Conservation (phyloP, 768 basidiomycete species). For the Scleroderma bovista region DNA sequence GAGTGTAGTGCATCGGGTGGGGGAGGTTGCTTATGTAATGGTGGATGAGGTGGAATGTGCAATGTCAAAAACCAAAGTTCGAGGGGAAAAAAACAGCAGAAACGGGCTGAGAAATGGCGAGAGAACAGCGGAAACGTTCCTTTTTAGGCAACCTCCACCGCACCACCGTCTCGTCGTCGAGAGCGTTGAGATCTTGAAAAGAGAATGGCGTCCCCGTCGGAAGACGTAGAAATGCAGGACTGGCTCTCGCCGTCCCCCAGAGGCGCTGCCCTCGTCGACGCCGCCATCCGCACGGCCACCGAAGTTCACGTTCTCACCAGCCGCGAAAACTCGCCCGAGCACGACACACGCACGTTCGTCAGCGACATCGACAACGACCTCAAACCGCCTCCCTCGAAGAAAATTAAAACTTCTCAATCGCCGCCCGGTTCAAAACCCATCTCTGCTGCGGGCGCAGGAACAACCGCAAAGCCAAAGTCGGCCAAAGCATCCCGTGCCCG, state of each 20-base stretch:
- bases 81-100: slow-evolving; percentile 21
- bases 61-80: slow-evolving; percentile 18
- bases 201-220: slow-evolving; percentile 1
- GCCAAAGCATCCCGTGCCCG: slow-evolving; percentile 39
- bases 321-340: slow-evolving; percentile 5
- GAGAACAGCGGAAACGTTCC: slow-evolving; percentile 28
- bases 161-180: slow-evolving; percentile 23
- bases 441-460: slow-evolving; percentile 27
- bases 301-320: no score
- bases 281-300: neutral
- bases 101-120: slow-evolving; percentile 24
- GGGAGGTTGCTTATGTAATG: neutral
- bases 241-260: no score
- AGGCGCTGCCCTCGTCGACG: slow-evolving; percentile 3
- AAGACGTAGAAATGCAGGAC: slow-evolving; percentile 26
- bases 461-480: slow-evolving; percentile 53
- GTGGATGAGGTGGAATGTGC: neutral
- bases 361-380: slow-evolving; percentile 10
- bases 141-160: slow-evolving; percentile 32
- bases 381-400: slow-evolving; percentile 27
- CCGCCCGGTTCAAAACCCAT: slow-evolving; percentile 20
- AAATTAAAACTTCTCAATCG: slow-evolving; percentile 21
- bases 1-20: slow-evolving; percentile 20
- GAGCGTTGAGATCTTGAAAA: no score
- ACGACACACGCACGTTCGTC: slow-evolving; percentile 7